Evolutionary conservation across 2,329 filamentous ascomycete species (phyloP).

Genomic region (Fusarium humuli): DNA sequence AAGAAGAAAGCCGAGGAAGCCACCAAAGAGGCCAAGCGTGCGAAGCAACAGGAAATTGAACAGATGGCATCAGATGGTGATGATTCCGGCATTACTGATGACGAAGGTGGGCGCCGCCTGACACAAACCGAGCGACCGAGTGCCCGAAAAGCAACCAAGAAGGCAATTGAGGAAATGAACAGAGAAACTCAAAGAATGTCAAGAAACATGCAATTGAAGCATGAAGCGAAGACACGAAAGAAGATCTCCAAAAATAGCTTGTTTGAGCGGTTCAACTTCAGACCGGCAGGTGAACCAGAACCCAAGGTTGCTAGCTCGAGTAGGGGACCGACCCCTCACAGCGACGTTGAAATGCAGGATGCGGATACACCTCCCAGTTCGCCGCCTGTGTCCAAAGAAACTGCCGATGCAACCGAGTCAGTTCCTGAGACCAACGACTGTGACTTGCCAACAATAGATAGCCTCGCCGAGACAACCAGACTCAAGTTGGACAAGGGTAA

Average conservation of each 20-base stretch:
- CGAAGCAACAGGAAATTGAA: slow-evolving; percentile 53
- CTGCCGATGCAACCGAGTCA: background rate
- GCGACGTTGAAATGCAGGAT: slow-evolving; percentile 64
- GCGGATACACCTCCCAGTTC: slow-evolving; percentile 80
- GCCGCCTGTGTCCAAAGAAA: slow-evolving; percentile 58
- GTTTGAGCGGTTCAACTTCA: slow-evolving; percentile 86
- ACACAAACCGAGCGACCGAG: slow-evolving; percentile 76
- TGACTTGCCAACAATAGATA: slow-evolving; percentile 51
- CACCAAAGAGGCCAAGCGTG: slow-evolving; percentile 61
- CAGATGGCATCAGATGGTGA: slow-evolving; percentile 52
- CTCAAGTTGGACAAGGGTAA: slow-evolving; percentile 68
- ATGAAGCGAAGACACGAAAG: slow-evolving; percentile 91
- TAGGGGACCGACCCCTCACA: slow-evolving; percentile 62
- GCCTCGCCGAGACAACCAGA: slow-evolving; percentile 49
- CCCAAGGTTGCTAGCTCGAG: slow-evolving; percentile 66
- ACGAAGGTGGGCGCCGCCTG: slow-evolving; percentile 71
- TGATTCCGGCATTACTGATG: slow-evolving; percentile 68
- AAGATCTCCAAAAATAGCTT: slow-evolving; percentile 87
- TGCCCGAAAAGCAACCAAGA: slow-evolving; percentile 88
- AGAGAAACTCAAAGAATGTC: slow-evolving; percentile 92
- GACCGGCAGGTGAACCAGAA: slow-evolving; percentile 54
- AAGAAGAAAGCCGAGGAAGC: slow-evolving; percentile 77
- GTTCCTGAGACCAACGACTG: slow-evolving; percentile 21
- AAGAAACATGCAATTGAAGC: slow-evolving; percentile 89
- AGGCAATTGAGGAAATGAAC: slow-evolving; percentile 93